phyloP scores from a whole-genome alignment of 2,329 filamentous ascomycete genomes.

The Penicillium freii region DNA sequence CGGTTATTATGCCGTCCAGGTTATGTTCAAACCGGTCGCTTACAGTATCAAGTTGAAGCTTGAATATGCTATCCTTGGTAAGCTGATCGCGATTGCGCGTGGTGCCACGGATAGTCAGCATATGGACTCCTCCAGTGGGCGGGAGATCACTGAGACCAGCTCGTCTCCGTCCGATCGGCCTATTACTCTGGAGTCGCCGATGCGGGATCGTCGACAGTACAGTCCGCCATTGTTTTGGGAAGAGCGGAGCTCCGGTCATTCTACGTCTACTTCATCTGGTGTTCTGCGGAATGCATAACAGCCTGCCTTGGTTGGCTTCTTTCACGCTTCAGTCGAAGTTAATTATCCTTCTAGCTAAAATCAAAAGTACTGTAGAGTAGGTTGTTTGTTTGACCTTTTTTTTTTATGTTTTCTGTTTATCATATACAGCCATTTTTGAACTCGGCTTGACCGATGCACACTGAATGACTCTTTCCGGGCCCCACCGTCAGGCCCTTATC shows the following conservation, averaged over 20 bases:
- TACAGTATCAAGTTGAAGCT: constrained; percentile 50
- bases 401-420: too few relatives aligned
- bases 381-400: too few relatives aligned
- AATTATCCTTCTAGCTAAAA: too few relatives aligned
- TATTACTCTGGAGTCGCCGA: neutral
- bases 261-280: neutral
- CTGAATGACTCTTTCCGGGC: too few relatives aligned
- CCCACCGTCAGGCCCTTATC: too few relatives aligned
- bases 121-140: constrained; percentile 14
- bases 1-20: constrained; percentile 41
- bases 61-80: constrained; percentile 55
- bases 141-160: constrained; percentile 14
- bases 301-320: neutral
- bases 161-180: constrained; percentile 10
- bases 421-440: too few relatives aligned
- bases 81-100: constrained; percentile 34
- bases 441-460: too few relatives aligned
- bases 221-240: constrained; percentile 17
- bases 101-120: constrained; percentile 11
- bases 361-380: too few relatives aligned
- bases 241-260: neutral
- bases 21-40: constrained; percentile 40
- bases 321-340: too few relatives aligned
- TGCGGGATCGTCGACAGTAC: constrained; percentile 4
- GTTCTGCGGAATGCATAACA: neutral